Percentiles rank a stretch among this genome's conserved stretches.
Conservation (phyloP, 768 basidiomycete species). For the Boletus tomentosulus region DNA sequence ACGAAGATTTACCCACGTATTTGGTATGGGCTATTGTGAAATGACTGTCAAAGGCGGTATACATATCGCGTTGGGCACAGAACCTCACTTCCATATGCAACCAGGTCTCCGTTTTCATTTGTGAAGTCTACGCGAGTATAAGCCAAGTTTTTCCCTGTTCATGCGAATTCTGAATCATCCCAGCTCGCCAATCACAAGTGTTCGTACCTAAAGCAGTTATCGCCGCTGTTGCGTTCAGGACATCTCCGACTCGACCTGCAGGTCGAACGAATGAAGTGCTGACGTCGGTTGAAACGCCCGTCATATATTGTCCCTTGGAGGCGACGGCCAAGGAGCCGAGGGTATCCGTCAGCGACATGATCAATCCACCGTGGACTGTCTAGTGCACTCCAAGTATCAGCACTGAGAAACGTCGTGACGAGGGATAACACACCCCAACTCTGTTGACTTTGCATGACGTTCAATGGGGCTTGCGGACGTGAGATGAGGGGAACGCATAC, state of each 20-base stretch:
- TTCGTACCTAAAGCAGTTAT: conserved; percentile 64
- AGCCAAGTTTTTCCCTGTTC: conserved; percentile 70
- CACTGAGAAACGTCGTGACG: background rate
- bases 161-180: background rate
- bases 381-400: conserved; percentile 13
- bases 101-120: conserved; percentile 56
- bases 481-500: conserved; percentile 37
- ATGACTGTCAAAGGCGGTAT: background rate
- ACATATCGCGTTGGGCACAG: too few species aligned
- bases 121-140: conserved; percentile 81
- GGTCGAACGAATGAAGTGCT: conserved; percentile 75
- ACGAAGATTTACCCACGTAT: conserved; percentile 68
- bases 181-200: background rate
- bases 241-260: conserved; percentile 67
- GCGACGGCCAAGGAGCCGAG: conserved; percentile 83
- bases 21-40: conserved; percentile 69
- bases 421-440: conserved; percentile 56
- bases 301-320: conserved; percentile 79
- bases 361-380: conserved; percentile 76
- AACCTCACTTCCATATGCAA: conserved; percentile 76
- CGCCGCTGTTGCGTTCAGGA: conserved; percentile 57
- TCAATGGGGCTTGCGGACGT: background rate
- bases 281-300: conserved; percentile 83
- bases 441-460: conserved; percentile 57
- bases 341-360: conserved; percentile 80